A percentile compares a stretch with the other conserved stretches of the same genome.
Evolutionary conservation across 2,329 filamentous ascomycete species (phyloP).

Genomic region (Trichoderma breve): DNA sequence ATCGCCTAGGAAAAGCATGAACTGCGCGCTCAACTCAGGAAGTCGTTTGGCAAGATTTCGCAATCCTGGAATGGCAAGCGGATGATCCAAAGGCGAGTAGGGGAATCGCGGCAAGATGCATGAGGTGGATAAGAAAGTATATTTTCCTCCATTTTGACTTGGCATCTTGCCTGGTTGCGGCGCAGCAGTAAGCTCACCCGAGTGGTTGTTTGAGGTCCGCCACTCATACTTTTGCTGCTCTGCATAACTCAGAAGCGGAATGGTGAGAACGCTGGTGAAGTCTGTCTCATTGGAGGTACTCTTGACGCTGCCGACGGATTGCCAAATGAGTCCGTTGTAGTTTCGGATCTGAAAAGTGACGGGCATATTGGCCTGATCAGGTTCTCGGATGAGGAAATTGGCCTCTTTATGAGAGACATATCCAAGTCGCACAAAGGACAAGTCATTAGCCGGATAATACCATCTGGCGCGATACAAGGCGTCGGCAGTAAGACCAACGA

Average conservation of each 20-base stretch:
- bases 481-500: constrained; percentile 71
- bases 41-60: constrained; percentile 72
- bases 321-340: constrained; percentile 60
- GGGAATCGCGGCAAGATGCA: constrained; percentile 92
- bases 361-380: constrained; percentile 70
- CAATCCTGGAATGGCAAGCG: constrained; percentile 78
- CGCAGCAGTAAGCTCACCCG: constrained; percentile 76
- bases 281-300: constrained; percentile 75
- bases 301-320: constrained; percentile 61
- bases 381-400: constrained; percentile 80
- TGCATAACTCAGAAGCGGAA: constrained; percentile 61
- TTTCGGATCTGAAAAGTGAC: constrained; percentile 66
- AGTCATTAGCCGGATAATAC: constrained; percentile 67
- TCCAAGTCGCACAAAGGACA: constrained; percentile 84
- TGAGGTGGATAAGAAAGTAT: constrained; percentile 88
- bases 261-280: constrained; percentile 69
- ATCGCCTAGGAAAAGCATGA: constrained; percentile 80
- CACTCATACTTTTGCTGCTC: constrained; percentile 80
- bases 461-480: constrained; percentile 71
- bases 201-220: constrained; percentile 80
- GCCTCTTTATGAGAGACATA: constrained; percentile 80
- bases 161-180: constrained; percentile 66
- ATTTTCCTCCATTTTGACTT: constrained; percentile 61
- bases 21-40: constrained; percentile 68
- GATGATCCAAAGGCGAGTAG: constrained; percentile 80